These are phyloP conservation scores for Pilaira anomala DNA, from an alignment of 192 early-diverging fungal species.

Conservation along the genomic window DNA sequence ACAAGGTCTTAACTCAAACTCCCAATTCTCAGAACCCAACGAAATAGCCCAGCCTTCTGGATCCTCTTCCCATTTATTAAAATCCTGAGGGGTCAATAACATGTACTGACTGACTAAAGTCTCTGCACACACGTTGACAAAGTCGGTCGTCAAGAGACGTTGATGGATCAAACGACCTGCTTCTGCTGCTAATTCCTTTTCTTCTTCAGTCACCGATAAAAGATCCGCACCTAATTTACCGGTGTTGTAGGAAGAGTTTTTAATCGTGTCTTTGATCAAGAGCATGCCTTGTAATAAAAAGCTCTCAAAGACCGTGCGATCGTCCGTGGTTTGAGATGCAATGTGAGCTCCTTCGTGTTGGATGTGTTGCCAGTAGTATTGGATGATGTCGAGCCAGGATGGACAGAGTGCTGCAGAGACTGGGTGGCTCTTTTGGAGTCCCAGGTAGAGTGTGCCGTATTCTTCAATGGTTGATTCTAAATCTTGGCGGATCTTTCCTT, in stretches of 20 bases:
- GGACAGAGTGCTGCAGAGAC: constrained; percentile 63
- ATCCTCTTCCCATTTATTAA: constrained; percentile 77
- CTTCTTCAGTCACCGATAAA: constrained; percentile 34
- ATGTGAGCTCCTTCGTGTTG: constrained; percentile 17
- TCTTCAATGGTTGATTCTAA: constrained; percentile 32
- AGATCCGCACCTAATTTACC: constrained; percentile 12
- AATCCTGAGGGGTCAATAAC: constrained; percentile 63
- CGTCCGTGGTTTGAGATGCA: constrained; percentile 9
- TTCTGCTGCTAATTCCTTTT: constrained; percentile 46
- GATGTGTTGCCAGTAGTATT: constrained; percentile 68
- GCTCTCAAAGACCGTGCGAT: constrained; percentile 45
- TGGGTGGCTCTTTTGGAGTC: constrained; percentile 64
- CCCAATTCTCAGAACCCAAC: constrained; percentile 84
- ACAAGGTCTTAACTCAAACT: constrained; percentile 73
- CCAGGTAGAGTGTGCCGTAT: constrained; percentile 78
- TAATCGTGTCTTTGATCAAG: constrained; percentile 63
- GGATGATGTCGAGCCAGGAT: constrained; percentile 57
- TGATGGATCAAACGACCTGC: constrained; percentile 56
- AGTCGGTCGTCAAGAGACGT: constrained; percentile 66
- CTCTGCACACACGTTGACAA: constrained; percentile 64
- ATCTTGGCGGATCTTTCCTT: background rate
- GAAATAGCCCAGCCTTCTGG: constrained; percentile 82
- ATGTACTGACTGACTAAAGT: constrained; percentile 74
- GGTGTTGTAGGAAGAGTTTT: constrained; percentile 49
- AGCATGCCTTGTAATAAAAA: constrained; percentile 73